Conservation (phyloP, 805 yeast species). For the Lipomyces yamanashiensis region DNA sequence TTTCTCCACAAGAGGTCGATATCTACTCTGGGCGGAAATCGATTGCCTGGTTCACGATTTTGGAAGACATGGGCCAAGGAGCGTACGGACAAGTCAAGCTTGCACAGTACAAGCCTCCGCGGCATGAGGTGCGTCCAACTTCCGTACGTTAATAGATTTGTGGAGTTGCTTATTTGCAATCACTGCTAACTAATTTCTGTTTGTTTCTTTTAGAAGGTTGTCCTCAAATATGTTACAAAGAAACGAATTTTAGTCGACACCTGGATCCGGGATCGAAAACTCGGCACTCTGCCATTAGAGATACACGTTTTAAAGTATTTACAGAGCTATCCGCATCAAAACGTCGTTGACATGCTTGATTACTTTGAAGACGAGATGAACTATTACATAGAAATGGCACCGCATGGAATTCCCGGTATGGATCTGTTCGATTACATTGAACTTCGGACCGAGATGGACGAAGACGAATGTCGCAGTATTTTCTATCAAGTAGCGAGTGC, state of each 20-base stretch:
- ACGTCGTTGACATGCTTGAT: constrained; percentile 82
- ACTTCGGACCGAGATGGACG: constrained; percentile 78
- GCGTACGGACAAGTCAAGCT: constrained; percentile 94
- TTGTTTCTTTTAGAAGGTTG: constrained; percentile 59
- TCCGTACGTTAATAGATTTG: constrained; percentile 1
- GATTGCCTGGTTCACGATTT: constrained; percentile 67
- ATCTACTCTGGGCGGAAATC: constrained; percentile 58
- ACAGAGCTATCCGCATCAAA: constrained; percentile 71
- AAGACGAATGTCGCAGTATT: constrained; percentile 74
- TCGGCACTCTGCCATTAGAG: constrained; percentile 96
- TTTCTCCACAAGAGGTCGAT: constrained; percentile 2
- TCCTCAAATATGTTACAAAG: constrained; percentile 87
- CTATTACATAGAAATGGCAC: constrained; percentile 89
- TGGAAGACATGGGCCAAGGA: constrained; percentile 90
- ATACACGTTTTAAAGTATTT: constrained; percentile 90
- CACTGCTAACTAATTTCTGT: constrained; percentile 40
- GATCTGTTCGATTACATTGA: constrained; percentile 94
- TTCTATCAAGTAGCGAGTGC: constrained; percentile 82
- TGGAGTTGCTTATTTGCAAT: background rate
- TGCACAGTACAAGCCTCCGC: constrained; percentile 61
- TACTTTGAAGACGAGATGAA: constrained; percentile 90
- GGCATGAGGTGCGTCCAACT: constrained; percentile 20
- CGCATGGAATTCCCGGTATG: constrained; percentile 87
- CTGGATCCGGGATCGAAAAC: constrained; percentile 89
- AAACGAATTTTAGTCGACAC: constrained; percentile 94